These are phyloP conservation scores for Ogataea wickerhamii DNA, from an alignment of 805 yeast genomes.

Conservation along the genomic window DNA sequence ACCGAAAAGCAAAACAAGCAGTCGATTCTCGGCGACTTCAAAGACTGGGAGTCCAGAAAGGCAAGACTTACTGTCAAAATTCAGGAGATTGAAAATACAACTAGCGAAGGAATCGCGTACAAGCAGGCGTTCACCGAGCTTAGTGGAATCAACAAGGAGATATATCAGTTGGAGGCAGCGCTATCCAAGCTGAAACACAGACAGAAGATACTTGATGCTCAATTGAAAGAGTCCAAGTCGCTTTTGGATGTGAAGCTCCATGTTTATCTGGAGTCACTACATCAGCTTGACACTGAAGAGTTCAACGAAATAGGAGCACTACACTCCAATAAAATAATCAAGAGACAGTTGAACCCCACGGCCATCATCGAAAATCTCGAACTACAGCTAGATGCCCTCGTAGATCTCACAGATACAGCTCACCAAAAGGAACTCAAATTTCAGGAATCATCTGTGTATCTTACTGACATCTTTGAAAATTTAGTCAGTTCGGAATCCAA, in stretches of 20 bases:
- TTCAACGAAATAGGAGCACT: conserved; percentile 17
- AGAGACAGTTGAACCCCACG: conserved; percentile 15
- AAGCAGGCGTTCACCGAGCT: conserved; percentile 34
- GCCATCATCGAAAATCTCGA: conserved; percentile 21
- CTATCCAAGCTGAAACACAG: conserved; percentile 34
- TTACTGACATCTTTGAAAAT: conserved; percentile 27
- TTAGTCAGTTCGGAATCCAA: conserved; percentile 21
- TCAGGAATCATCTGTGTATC: conserved; percentile 22
- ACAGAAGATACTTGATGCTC: conserved; percentile 34
- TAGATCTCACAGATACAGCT: conserved; percentile 21
- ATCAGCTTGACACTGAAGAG: conserved; percentile 21
- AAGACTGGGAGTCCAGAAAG: conserved; percentile 40
- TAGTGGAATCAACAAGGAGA: conserved; percentile 35
- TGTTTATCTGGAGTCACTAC: conserved; percentile 37
- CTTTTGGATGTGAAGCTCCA: conserved; percentile 47
- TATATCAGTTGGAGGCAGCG: conserved; percentile 35
- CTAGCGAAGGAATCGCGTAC: conserved; percentile 42
- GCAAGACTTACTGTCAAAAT: conserved; percentile 34
- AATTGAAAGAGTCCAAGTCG: conserved; percentile 45
- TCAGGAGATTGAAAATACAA: conserved; percentile 36
- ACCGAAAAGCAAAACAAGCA: conserved; percentile 34
- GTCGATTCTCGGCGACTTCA: conserved; percentile 30
- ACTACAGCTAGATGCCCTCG: conserved; percentile 25
- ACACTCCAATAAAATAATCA: conserved; percentile 9
- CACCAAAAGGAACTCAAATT: conserved; percentile 18